Percentiles rank a stretch among this genome's conserved stretches.
These are phyloP conservation scores for Sphagnum contortum DNA, from an alignment of 225 moss, liverwort and hornwort species.

Conservation along the genomic window DNA sequence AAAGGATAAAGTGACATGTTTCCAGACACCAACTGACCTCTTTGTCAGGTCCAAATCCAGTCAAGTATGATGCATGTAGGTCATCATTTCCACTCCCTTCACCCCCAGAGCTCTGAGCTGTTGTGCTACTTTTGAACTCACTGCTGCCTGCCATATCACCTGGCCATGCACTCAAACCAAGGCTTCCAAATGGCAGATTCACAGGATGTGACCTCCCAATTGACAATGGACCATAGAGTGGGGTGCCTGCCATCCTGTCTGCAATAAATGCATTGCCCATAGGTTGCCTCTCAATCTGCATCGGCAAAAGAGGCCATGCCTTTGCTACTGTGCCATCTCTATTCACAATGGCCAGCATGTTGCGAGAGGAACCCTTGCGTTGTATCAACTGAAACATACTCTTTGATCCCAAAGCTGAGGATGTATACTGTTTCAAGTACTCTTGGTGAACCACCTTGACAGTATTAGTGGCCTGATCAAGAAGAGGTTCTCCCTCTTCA, in stretches of 20 bases:
- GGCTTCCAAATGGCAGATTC: conserved; percentile 68
- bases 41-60: conserved; percentile 32
- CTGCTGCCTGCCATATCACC: conserved; percentile 32
- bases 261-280: conserved; percentile 19
- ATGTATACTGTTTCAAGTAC: conserved; percentile 62
- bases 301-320: conserved; percentile 70
- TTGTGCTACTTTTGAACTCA: conserved; percentile 9
- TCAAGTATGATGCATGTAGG: conserved; percentile 23
- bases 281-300: conserved; percentile 25
- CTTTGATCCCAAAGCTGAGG: conserved; percentile 79
- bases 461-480: conserved; percentile 53
- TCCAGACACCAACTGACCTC: conserved; percentile 21
- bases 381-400: conserved; percentile 93
- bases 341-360: conserved; percentile 74
- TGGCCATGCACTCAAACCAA: conserved; percentile 65
- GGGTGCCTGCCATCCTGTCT: conserved; percentile 39
- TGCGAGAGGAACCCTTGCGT: conserved; percentile 75
- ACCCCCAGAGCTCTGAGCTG: conserved; percentile 33
- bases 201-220: conserved; percentile 56
- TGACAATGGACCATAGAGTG: conserved; percentile 71
- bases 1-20: too few relatives aligned
- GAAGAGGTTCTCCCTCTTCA: conserved; percentile 68
- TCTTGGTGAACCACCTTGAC: conserved; percentile 83
- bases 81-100: conserved; percentile 23
- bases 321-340: conserved; percentile 63